phyloP scores from a whole-genome alignment of 345 rosid species.

The Brassica carinata region DNA sequence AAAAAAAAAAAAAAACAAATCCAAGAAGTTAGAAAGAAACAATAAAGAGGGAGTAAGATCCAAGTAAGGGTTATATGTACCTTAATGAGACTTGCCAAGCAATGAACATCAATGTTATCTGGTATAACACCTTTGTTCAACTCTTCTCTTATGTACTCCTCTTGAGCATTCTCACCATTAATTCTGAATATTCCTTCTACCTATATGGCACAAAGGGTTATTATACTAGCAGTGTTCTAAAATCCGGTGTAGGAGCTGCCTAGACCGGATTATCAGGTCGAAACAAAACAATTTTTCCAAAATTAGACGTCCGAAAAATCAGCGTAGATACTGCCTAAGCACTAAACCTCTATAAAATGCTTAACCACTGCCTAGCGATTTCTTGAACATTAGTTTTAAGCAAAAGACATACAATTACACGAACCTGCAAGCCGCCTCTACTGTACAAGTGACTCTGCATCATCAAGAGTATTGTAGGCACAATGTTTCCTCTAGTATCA shows the following conservation, averaged over 20 bases:
- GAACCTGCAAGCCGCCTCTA: conserved; percentile 80
- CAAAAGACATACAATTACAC: not conserved
- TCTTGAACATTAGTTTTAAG: not conserved
- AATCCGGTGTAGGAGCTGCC: too few species aligned
- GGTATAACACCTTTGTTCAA: conserved; percentile 84
- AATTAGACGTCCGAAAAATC: too few species aligned
- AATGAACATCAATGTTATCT: conserved; percentile 75
- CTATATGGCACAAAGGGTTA: too few species aligned
- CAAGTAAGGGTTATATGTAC: conserved; percentile 36
- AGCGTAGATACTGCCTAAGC: too few species aligned
- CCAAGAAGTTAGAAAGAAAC: not conserved
- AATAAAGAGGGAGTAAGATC: not conserved
- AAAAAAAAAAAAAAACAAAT: not conserved
- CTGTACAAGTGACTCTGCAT: conserved; percentile 92
- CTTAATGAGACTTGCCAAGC: conserved; percentile 98
- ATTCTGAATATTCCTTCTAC: conserved; percentile 87
- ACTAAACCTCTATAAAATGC: too few species aligned
- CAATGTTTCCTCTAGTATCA: conserved; percentile 86
- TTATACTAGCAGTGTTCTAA: too few species aligned
- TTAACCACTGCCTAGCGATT: too few species aligned
- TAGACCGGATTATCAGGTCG: too few species aligned
- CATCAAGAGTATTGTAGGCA: conserved; percentile 86
- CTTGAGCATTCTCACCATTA: conserved; percentile 86
- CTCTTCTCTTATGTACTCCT: conserved; percentile 86
- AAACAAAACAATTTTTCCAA: too few species aligned